Conservation (phyloP, 2,329 filamentous ascomycete genomes). For the Fusarium fujikuroi region DNA sequence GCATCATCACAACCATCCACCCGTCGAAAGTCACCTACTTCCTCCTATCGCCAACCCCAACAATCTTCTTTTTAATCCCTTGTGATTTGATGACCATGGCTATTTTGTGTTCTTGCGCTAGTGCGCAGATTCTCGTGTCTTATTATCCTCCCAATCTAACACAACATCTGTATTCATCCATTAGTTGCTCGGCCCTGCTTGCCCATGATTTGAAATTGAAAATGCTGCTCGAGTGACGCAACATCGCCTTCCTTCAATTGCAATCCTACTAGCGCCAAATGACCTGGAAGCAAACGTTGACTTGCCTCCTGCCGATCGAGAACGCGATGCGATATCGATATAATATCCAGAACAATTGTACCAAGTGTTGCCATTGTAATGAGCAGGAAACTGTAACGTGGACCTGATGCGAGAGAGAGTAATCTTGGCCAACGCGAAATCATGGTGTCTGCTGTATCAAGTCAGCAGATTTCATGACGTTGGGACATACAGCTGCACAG, state of each 20-base stretch:
- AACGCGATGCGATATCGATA: neutral
- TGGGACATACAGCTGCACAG: neutral
- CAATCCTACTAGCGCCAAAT: neutral
- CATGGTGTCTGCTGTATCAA: neutral
- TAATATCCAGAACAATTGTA: neutral
- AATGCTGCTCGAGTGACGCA: neutral
- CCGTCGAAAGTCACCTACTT: neutral
- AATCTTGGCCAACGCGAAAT: neutral
- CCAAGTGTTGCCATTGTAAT: slow-evolving; percentile 8
- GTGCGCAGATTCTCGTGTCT: slow-evolving; percentile 13
- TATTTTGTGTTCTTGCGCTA: neutral
- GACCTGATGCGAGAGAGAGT: no score
- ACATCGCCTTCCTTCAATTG: neutral
- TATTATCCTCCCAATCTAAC: neutral
- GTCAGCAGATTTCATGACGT: no score
- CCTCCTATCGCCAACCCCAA: neutral
- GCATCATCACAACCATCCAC: slow-evolving; percentile 32
- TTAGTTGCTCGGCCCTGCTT: neutral
- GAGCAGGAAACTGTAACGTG: neutral
- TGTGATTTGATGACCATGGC: neutral
- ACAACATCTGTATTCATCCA: neutral
- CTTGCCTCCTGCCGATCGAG: neutral
- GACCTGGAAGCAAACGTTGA: neutral
- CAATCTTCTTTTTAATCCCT: neutral
- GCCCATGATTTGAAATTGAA: neutral